These are phyloP conservation scores for Schrenkiella parvula DNA, from an alignment of 345 rosid genomes.

Conservation along the genomic window DNA sequence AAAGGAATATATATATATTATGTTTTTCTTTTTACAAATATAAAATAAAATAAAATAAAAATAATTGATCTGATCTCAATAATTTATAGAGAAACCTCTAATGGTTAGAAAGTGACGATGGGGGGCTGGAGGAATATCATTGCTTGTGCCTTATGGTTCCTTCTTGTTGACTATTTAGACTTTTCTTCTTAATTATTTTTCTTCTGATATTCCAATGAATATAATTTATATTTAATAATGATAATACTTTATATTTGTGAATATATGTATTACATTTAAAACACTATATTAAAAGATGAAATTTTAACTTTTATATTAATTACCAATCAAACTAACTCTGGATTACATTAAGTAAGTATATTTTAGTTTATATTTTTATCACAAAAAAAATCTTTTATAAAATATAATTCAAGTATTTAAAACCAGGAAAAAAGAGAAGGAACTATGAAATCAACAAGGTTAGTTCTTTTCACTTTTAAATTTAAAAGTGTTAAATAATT, in stretches of 20 bases:
- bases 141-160: slow-evolving; percentile 36
- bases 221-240: neutral
- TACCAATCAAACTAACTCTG: neutral
- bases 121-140: slow-evolving; percentile 31
- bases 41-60: neutral
- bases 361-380: neutral
- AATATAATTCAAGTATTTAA: neutral
- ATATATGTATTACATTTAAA: neutral
- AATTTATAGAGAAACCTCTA: slow-evolving; percentile 6
- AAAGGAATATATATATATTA: neutral
- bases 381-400: neutral
- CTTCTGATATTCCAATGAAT: slow-evolving; percentile 18
- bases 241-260: neutral
- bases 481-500: neutral
- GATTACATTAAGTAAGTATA: neutral
- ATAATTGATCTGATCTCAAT: neutral
- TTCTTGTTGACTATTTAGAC: slow-evolving; percentile 35
- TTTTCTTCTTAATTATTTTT: slow-evolving; percentile 20
- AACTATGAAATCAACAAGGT: neutral
- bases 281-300: neutral
- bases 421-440: neutral
- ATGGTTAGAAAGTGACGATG: slow-evolving; percentile 33
- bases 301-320: neutral
- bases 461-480: neutral
- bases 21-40: neutral